Base-by-base conservation (phyloP, 805 yeast species). In the Nakazawaea wyomingensis region DNA sequence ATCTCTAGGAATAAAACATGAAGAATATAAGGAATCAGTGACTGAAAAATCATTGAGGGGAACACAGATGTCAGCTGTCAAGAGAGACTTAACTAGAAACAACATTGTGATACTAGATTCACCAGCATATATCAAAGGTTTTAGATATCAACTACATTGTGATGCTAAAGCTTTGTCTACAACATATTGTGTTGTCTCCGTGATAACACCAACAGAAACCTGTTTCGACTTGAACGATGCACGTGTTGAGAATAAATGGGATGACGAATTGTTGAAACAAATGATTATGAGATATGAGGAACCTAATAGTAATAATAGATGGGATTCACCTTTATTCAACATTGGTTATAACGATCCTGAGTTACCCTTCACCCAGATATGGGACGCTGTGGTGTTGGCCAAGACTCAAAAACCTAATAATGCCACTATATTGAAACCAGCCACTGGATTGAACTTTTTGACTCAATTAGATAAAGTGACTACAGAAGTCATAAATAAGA, bases 271-370 rank as follows among this genome's bases (percentile, higher is more conserved):
- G 21, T 65, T 89, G 31, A 71, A 71, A 13, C 90, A 83, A 41
- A 65, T 91, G 45, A 73, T 78, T 3, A 85, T 89, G 78, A 64
- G 99, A 46, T 93, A 82, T 56, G 99, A 93, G 62, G 99, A 93
- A 59, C 99, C 99, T 0, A 84, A 87, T 56, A 79, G 80, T 26
- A 76, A 77, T 54, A 77, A 82, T 21, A 66, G 96, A 47, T 93
- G 99, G 99, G 99, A 93, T 56, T 79, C 95, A 4, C 99, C 99
- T 5, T 65, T 91, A 48, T 81, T 89, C 56, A 78, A 87, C 0
- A 62, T 90, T 1, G 74, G 80, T 3, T 73, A 68, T 53, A 78
- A 74, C 39, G 81, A 82, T 26, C 66, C 66, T 13, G 63, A 61
- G 3, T 55, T 82, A 20, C 85, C 89, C 0, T 60, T 82, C 17